Conservation (phyloP, 495 filamentous ascomycete species). For the Hyaloscypha finlandica region DNA sequence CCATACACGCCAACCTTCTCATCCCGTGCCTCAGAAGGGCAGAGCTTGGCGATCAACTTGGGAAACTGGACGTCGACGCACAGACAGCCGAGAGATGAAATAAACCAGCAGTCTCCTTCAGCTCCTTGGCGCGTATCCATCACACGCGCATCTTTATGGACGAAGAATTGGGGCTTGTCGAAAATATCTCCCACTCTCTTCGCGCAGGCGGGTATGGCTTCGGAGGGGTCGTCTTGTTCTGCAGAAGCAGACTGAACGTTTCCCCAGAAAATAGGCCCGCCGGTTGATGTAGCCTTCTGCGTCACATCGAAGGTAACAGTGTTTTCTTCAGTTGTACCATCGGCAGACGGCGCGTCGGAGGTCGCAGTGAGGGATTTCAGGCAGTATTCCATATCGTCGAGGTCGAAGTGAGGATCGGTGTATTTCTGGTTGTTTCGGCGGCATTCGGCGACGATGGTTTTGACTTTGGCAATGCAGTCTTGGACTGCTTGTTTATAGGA, state of each 20-base stretch:
- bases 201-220: constrained; percentile 53
- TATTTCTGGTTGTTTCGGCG: constrained; percentile 85
- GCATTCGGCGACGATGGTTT: constrained; percentile 81
- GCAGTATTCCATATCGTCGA: constrained; percentile 64
- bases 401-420: constrained; percentile 84
- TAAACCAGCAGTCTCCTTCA: constrained; percentile 89
- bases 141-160: constrained; percentile 72
- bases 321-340: constrained; percentile 8
- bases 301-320: constrained; percentile 8
- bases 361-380: constrained; percentile 56
- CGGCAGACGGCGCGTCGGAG: constrained; percentile 6
- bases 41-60: constrained; percentile 75
- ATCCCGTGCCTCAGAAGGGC: constrained; percentile 65
- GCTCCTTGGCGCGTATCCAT: constrained; percentile 78
- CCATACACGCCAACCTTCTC: constrained; percentile 87
- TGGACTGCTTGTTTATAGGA: constrained; percentile 71
- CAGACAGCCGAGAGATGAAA: constrained; percentile 63
- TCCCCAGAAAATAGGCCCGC: constrained; percentile 6
- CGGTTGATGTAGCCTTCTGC: constrained; percentile 14
- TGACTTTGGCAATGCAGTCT: constrained; percentile 71
- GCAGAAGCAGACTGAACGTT: constrained; percentile 27
- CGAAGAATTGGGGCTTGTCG: constrained; percentile 79
- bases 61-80: constrained; percentile 79
- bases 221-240: constrained; percentile 8
- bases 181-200: constrained; percentile 81